phyloP scores from a whole-genome alignment of 352 stramenopile genomes.

The Phytophthora sp. region DNA sequence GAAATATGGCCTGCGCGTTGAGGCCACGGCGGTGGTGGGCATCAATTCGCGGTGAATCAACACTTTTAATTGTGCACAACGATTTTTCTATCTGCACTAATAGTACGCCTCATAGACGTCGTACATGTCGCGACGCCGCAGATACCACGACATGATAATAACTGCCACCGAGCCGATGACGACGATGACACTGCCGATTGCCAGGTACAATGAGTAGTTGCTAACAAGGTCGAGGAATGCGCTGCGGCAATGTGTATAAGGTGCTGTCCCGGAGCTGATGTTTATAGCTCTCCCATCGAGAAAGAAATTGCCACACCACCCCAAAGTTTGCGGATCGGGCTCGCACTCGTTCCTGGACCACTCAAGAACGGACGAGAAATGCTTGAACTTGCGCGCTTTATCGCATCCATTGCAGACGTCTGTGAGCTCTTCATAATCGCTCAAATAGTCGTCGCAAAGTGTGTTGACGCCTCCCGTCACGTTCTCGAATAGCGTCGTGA shows the following conservation, averaged over 20 bases:
- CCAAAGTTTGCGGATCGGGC: slow-evolving; percentile 42
- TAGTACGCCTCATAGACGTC: slow-evolving; percentile 36
- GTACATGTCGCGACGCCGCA: slow-evolving; percentile 47
- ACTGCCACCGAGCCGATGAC: slow-evolving; percentile 46
- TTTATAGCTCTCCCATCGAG: slow-evolving; percentile 35
- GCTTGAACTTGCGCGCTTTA: slow-evolving; percentile 54
- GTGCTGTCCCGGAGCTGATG: slow-evolving; percentile 41
- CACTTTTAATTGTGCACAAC: slow-evolving; percentile 22
- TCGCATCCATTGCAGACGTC: slow-evolving; percentile 60
- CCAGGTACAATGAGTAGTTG: slow-evolving; percentile 45
- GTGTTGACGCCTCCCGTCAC: slow-evolving; percentile 58
- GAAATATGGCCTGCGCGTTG: no score
- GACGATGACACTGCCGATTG: slow-evolving; percentile 48
- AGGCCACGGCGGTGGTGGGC: no score
- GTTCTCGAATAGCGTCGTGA: slow-evolving; percentile 42
- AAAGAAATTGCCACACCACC: slow-evolving; percentile 74
- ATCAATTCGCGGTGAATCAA: no score
- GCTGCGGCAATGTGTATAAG: slow-evolving; percentile 54
- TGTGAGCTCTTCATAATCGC: slow-evolving; percentile 41
- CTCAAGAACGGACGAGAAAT: slow-evolving; percentile 73
- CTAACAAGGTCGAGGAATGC: slow-evolving; percentile 53
- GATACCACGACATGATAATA: slow-evolving; percentile 53
- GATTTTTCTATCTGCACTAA: slow-evolving; percentile 17
- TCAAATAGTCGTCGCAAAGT: slow-evolving; percentile 57
- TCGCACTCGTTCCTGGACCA: slow-evolving; percentile 79